Base-by-base conservation (phyloP, 441 rosid species). In the Macaranga tanarius region DNA sequence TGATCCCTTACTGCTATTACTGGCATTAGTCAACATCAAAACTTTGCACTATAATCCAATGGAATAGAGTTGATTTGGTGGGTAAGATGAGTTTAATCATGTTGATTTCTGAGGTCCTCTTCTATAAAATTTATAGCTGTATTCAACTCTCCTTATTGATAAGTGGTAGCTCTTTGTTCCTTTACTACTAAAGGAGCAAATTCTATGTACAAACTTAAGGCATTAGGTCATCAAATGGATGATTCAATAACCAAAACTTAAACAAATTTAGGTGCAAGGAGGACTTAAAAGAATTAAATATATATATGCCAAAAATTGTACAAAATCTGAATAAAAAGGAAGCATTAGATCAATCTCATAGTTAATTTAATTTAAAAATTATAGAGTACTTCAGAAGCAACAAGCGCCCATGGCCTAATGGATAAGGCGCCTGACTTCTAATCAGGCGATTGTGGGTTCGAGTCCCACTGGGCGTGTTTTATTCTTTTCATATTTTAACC, bases 381-480 rank as follows among this genome's bases (percentile, higher is more conserved):
- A n/a, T n/a, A n/a, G n/a, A n/a, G n/a, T n/a, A n/a, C n/a, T n/a
- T n/a, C n/a, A n/a, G 48, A 11, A 20, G n/a, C 54, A 52, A 17
- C 11, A 54, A n/a, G 50, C 73, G 67, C 71, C 76, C 71, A 67
- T 73, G 76, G 72, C 78, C 74, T 75, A 75, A 75, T 75, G 78
- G 78, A 75, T 75, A 70, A 75, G 78, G 74, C 78, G 78, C 66
- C 72, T 42, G 47, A 42, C 47, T 42, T 42, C 47, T 42, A 42
- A 42, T 42, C 47, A 42, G 47, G 47, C 47, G 71, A 73, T 68
- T 74, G 77, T 74, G 73, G 77, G 77, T 74, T 75, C 77, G 77
- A 75, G 77, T 75, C 77, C 77, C 77, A 75, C 77, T 69, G 69
- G 77, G 77, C 77, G 77, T 73, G 71, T 3, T 5, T 4, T 0